Evolutionary conservation across 1,284 basidiomycete species (phyloP), one percentile per base, ranked within the genome.

Genomic region (Wolfiporia cocos): DNA sequence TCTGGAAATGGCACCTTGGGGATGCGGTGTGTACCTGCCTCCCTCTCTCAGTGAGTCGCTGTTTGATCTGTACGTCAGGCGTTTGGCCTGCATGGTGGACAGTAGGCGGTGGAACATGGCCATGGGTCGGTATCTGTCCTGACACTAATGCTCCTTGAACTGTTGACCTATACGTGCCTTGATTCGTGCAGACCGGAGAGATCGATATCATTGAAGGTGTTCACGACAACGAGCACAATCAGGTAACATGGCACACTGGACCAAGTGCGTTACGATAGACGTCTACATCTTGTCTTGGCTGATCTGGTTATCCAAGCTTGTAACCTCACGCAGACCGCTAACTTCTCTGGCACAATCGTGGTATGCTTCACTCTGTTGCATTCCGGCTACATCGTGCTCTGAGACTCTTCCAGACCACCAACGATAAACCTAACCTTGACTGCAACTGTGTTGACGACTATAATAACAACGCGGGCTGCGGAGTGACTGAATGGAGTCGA

Each of bases 121-220:
- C 81, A 6, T 59, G 61, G 36, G 80, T 80, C 38, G 49, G 57
- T 49, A 62, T 53, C 29, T 9, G 28, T 33, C 33, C 7, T 34
- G n/a, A n/a, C n/a, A n/a, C n/a, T n/a, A n/a, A n/a, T n/a, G n/a
- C n/a, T n/a, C n/a, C n/a, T n/a, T n/a, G n/a, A n/a, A n/a, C n/a
- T n/a, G n/a, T n/a, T n/a, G 31, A 29, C 32, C 34, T 31, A 22
- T 32, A 15, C 6, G 5, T 24, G 55, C 10, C 18, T 35, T 10
- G 44, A 26, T 17, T 1, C 32, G 31, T 28, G 15, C 48, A 84
- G 79, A 65, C 67, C 5, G 86, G 86, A 5, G 86, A 90, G 64
- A 86, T 90, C 29, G 87, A 90, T 61, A 82, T 91, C 40, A 72
- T 89, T 17, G 85, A 89, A 64, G 81, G 84, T 6, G 83, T 87